Percentiles rank a stretch among this genome's conserved stretches.
These are phyloP conservation scores for Tolypocladium guangdongense DNA, from an alignment of 2,329 filamentous ascomycete genomes.

Conservation along the genomic window DNA sequence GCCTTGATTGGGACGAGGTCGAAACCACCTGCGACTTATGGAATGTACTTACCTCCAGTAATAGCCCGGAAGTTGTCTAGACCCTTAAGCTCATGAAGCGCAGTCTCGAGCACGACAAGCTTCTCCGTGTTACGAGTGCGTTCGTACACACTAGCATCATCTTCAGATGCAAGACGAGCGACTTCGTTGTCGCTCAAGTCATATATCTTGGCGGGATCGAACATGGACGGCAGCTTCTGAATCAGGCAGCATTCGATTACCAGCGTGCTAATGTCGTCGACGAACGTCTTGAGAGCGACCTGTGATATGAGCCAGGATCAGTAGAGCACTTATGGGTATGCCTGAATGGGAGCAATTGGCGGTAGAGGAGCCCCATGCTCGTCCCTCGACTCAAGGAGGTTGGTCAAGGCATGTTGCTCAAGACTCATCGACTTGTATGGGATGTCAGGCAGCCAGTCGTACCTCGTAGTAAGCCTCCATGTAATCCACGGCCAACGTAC, in stretches of 20 bases:
- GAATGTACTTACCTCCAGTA: too few relatives aligned
- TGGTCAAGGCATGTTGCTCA: background rate
- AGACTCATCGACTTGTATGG: too few relatives aligned
- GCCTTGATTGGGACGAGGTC: too few relatives aligned
- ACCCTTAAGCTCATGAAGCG: background rate
- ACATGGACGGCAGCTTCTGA: slow-evolving; percentile 6
- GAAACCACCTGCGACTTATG: too few relatives aligned
- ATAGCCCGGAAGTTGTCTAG: background rate
- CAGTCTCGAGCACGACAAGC: background rate
- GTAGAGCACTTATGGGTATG: background rate
- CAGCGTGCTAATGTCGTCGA: slow-evolving; percentile 13
- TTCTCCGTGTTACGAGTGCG: slow-evolving; percentile 1
- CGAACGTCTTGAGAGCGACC: slow-evolving; percentile 11
- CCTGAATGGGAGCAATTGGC: background rate
- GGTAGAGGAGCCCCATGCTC: background rate
- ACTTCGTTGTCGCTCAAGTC: slow-evolving; percentile 10
- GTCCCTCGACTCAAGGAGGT: background rate
- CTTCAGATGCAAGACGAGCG: slow-evolving; percentile 10
- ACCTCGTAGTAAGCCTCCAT: slow-evolving; percentile 31
- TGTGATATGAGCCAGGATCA: background rate
- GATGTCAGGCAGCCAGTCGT: background rate
- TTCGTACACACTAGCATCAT: background rate
- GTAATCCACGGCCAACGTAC: slow-evolving; percentile 18
- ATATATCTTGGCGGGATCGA: slow-evolving; percentile 8
- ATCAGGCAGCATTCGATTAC: slow-evolving; percentile 13